Conservation (phyloP, 805 yeast species). For the Barnettozyma sp. region DNA sequence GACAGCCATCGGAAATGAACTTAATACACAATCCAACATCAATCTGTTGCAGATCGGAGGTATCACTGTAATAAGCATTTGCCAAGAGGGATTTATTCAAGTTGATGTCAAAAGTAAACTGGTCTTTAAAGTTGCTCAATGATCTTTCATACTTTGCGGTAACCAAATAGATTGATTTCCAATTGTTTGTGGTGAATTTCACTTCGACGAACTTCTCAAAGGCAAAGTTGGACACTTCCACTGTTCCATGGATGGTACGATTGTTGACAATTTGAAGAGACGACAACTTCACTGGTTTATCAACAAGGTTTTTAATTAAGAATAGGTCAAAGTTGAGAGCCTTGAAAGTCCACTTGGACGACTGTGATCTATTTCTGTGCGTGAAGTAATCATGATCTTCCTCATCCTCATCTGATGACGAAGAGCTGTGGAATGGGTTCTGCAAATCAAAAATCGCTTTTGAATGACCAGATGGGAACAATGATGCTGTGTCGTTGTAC, state of each 20-base stretch:
- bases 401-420: conserved; percentile 19
- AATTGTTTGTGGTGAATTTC: conserved; percentile 44
- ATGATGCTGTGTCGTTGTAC: conserved; percentile 5
- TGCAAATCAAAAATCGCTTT: conserved; percentile 23
- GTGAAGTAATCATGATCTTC: conserved; percentile 19
- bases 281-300: conserved; percentile 29
- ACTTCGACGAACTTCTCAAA: conserved; percentile 36
- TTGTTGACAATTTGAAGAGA: conserved; percentile 35
- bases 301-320: conserved; percentile 20
- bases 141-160: conserved; percentile 22
- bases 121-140: conserved; percentile 28
- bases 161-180: conserved; percentile 41
- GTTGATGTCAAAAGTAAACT: conserved; percentile 44
- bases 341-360: conserved; percentile 17
- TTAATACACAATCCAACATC: conserved; percentile 33
- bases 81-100: conserved; percentile 25
- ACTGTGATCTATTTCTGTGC: conserved; percentile 11
- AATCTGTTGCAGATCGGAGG: conserved; percentile 11
- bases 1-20: conserved; percentile 27
- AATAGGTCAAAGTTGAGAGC: conserved; percentile 17
- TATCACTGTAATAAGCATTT: conserved; percentile 9
- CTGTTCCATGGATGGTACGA: conserved; percentile 33
- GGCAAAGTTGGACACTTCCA: conserved; percentile 33
- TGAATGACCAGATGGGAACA: conserved; percentile 9
- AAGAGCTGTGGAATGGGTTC: conserved; percentile 8